Base-by-base conservation (phyloP, 495 filamentous ascomycete species). In the Staphylotrichum longicolle region DNA sequence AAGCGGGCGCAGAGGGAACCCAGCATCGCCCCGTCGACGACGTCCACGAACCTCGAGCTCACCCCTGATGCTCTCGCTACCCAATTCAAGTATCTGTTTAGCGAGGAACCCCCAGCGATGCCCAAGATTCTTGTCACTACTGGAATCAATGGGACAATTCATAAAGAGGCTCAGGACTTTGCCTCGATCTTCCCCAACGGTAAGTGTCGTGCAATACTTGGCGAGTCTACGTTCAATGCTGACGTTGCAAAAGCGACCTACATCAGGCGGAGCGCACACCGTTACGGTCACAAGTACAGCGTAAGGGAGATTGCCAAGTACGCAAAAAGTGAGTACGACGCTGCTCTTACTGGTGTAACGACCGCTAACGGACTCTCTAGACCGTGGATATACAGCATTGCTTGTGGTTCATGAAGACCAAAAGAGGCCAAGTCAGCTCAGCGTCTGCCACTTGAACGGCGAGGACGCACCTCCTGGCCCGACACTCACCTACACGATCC, bases 81-180 rank as follows among this genome's bases (percentile, higher is more conserved):
- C 61, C 87, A 88, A 58, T 98, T 96, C 75, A 91, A 92, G 12
- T 83, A 87, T 12, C 85, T 98, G 50, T 95, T 96, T 74, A 78
- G 81, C 27, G 79, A 82, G n/a, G 81, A 84, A 62, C 84, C 37
- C 71, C 83, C 49, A 67, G 76, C 54, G 75, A 75, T 53, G 86
- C 94, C 53, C 63, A 94, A 93, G 73, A 86, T 96, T 63, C 85
- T 98, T 15, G 85, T 98, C 69, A 98, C 94, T 8, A 97, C 93
- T 34, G 86, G 82, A 11, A 74, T 96, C 58, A 88, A 96, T 74
- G 90, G 88, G 7, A 93, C 87, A 14, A 81, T 96, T 32, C 93
- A 98, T 76, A 69, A 87, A 60, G 85, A 96, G 82, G 89, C 90
- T 51, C 74, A 89, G 61, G 77, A 89, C 41, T 82, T 98, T 49